Evolutionary conservation across 2,329 filamentous ascomycete genomes (phyloP).

Genomic region (Trichoderma cornu-damae): DNA sequence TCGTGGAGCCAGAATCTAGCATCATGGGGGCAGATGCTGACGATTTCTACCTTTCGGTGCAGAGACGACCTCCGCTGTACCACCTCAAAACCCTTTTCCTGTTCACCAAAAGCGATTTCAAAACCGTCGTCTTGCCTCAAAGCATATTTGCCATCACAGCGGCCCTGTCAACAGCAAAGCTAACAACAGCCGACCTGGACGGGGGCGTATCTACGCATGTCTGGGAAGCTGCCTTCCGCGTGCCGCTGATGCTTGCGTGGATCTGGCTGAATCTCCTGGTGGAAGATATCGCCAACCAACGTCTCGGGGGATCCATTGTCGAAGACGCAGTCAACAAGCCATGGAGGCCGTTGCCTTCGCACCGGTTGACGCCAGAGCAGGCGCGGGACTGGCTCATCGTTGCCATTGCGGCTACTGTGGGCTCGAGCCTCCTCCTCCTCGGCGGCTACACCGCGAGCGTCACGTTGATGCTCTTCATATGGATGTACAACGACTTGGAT

Average conservation of each 20-base stretch:
- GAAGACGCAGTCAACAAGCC: constrained; percentile 32
- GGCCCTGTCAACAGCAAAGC: constrained; percentile 1
- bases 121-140: constrained; percentile 31
- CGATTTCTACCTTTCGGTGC: background rate
- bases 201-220: background rate
- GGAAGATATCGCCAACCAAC: constrained; percentile 29
- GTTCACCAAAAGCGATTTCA: constrained; percentile 33
- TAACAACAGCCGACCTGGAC: background rate
- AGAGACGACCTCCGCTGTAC: background rate
- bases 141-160: constrained; percentile 25
- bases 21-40: background rate
- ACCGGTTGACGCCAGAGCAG: constrained; percentile 24
- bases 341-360: constrained; percentile 29
- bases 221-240: constrained; percentile 3
- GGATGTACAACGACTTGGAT: constrained; percentile 32
- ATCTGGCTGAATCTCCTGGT: constrained; percentile 29
- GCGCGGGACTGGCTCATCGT: constrained; percentile 26
- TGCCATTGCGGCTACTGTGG: constrained; percentile 23
- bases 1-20: background rate
- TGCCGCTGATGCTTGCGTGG: constrained; percentile 23
- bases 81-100: constrained; percentile 26
- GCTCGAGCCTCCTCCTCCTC: constrained; percentile 9
- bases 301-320: constrained; percentile 21
- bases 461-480: constrained; percentile 26
- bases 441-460: constrained; percentile 23